Percentiles rank a stretch among this genome's conserved stretches.
Conservation (phyloP, 441 rosid species). For the Hypseocharis bilobata region DNA sequence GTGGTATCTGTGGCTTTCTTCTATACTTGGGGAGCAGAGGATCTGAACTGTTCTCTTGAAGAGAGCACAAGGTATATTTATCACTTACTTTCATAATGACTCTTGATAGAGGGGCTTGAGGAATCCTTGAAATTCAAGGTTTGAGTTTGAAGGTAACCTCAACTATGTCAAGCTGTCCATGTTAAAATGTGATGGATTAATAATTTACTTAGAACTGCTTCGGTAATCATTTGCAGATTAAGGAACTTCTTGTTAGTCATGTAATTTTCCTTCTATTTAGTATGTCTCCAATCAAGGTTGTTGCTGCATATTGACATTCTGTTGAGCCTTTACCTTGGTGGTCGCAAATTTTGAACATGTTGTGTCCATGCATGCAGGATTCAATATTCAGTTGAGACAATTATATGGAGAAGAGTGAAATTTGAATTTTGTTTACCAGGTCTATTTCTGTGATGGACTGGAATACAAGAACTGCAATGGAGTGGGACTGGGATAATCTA, state of each 20-base stretch:
- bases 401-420: neutral
- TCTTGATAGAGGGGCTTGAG: neutral
- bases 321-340: neutral
- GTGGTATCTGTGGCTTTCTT: neutral
- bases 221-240: too few species aligned
- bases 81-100: neutral
- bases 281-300: neutral
- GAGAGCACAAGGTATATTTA: neutral
- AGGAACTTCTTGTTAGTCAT: neutral
- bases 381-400: neutral
- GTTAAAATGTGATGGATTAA: neutral
- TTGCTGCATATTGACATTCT: neutral
- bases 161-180: too few species aligned
- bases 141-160: neutral
- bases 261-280: neutral
- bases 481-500: constrained; percentile 31
- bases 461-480: constrained; percentile 25
- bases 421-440: neutral
- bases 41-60: neutral
- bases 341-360: neutral
- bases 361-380: neutral
- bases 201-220: neutral
- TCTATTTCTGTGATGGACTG: constrained; percentile 26
- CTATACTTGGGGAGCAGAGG: neutral
- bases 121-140: neutral